Evolutionary conservation across 2,329 filamentous ascomycete genomes (phyloP).

Genomic region (Dichotomopilus funicola): DNA sequence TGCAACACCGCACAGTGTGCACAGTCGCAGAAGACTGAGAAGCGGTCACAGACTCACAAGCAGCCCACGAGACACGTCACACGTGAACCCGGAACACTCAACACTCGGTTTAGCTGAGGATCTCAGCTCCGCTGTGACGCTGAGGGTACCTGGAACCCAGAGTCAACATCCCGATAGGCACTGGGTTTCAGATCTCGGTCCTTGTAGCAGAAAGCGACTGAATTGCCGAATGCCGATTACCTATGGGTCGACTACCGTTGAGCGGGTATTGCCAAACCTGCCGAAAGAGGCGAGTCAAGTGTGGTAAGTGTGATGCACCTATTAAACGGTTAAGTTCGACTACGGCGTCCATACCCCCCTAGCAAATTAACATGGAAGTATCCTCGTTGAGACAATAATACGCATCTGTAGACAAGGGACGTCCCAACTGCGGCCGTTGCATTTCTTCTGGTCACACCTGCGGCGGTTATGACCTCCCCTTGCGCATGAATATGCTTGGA

Average conservation of each 20-base stretch:
- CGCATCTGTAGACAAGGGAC: background rate
- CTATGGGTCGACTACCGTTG: conserved; percentile 5
- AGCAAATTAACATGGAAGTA: background rate
- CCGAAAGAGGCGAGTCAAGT: conserved; percentile 4
- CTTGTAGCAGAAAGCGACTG: no score
- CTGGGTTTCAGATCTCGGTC: no score
- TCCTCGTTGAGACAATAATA: background rate
- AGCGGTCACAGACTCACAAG: no score
- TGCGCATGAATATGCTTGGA: conserved; percentile 1
- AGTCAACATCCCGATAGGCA: no score
- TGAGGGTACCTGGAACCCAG: no score
- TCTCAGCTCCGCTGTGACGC: no score
- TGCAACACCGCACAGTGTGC: no score
- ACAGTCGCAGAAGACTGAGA: no score
- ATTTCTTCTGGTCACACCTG: background rate
- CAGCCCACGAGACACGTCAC: no score
- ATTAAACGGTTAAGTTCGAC: no score
- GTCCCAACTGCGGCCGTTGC: background rate
- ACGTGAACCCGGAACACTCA: no score
- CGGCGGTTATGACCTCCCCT: conserved; percentile 1
- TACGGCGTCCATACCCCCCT: background rate
- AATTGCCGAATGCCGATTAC: background rate
- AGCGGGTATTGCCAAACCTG: conserved; percentile 7
- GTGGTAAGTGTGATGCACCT: background rate
- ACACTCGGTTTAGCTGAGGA: no score